Evolutionary conservation across 2,329 filamentous ascomycete species (phyloP).

Genomic region (Polytolypa hystricis): DNA sequence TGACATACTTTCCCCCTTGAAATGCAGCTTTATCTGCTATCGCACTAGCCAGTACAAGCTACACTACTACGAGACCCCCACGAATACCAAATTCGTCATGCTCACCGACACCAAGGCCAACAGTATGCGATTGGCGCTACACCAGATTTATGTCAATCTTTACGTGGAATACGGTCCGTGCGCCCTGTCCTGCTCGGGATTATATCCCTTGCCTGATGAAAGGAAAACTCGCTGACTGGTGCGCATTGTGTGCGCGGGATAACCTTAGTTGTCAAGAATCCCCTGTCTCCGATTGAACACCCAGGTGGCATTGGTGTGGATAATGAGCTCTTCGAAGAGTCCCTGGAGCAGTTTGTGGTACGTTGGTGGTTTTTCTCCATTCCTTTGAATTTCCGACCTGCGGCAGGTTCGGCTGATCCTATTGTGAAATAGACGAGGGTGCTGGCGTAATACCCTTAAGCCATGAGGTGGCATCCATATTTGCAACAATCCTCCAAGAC

Average conservation of each 20-base stretch:
- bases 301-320: constrained; percentile 51
- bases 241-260: too few species aligned
- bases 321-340: constrained; percentile 55
- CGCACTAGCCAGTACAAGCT: constrained; percentile 93
- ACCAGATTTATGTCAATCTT: constrained; percentile 97
- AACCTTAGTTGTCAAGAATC: constrained; percentile 56
- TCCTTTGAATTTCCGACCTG: neutral
- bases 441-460: too few species aligned
- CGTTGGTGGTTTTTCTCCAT: constrained; percentile 11
- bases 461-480: too few species aligned
- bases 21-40: constrained; percentile 78
- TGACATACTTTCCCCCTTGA: constrained; percentile 13
- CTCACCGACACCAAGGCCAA: constrained; percentile 79
- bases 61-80: constrained; percentile 97
- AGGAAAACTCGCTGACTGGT: constrained; percentile 11
- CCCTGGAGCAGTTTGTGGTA: constrained; percentile 42
- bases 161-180: constrained; percentile 81
- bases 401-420: neutral
- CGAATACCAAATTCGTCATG: constrained; percentile 92
- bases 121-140: constrained; percentile 86
- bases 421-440: neutral
- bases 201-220: too few species aligned
- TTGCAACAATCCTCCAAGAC: too few species aligned
- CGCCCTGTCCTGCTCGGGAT: neutral
- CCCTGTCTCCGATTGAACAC: constrained; percentile 50